Evolutionary conservation across 225 moss, liverwort and hornwort species (phyloP).

Genomic region (Polytrichum commune): DNA sequence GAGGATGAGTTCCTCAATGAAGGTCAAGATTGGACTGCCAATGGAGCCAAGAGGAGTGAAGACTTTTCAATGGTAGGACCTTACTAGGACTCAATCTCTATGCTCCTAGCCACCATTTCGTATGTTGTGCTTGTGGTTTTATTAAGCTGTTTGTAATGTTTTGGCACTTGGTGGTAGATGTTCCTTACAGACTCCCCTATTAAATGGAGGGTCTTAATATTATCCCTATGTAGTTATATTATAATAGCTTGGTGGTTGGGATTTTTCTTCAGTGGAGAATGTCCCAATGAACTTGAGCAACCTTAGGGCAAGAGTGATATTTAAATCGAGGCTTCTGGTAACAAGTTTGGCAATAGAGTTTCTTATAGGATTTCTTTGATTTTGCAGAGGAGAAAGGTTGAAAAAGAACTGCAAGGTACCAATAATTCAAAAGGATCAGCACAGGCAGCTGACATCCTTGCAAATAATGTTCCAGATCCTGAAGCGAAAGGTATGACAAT

Average conservation of each 20-base stretch:
- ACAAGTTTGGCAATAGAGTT: not conserved
- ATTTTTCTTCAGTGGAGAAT: not conserved
- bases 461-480: slow-evolving; percentile 26
- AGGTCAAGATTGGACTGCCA: slow-evolving; percentile 25
- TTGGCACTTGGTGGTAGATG: too few relatives aligned
- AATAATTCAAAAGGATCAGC: slow-evolving; percentile 17
- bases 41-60: slow-evolving; percentile 12
- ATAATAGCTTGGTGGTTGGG: not conserved
- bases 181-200: too few relatives aligned
- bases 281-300: not conserved
- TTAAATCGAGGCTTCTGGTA: not conserved
- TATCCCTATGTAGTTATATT: not conserved
- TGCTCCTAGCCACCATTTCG: too few relatives aligned
- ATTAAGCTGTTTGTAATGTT: too few relatives aligned
- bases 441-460: slow-evolving; percentile 26
- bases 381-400: slow-evolving; percentile 49
- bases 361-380: not conserved
- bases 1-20: slow-evolving; percentile 36
- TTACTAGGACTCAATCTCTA: too few relatives aligned
- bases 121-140: too few relatives aligned
- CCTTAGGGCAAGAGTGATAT: not conserved
- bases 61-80: slow-evolving; percentile 21
- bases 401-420: slow-evolving; percentile 21
- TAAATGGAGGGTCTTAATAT: not conserved
- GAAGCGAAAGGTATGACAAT: slow-evolving; percentile 34